Conservation (phyloP, 169 alveolate genomes). For the Cryptosporidium canis region DNA sequence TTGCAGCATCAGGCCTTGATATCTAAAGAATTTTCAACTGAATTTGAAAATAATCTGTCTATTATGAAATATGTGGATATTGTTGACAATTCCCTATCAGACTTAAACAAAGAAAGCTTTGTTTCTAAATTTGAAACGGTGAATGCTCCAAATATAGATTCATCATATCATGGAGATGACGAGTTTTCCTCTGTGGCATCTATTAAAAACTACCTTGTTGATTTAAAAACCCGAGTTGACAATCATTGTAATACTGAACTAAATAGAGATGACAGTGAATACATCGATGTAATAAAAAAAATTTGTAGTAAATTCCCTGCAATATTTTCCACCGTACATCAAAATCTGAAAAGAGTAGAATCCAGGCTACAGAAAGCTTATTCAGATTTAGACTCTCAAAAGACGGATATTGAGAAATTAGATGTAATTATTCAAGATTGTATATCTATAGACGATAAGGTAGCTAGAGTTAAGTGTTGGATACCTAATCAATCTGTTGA, state of each 20-base stretch:
- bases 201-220: constrained; percentile 7
- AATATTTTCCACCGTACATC: background rate
- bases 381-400: constrained; percentile 22
- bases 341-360: constrained; percentile 7
- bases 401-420: constrained; percentile 7
- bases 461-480: constrained; percentile 52
- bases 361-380: constrained; percentile 10
- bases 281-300: background rate
- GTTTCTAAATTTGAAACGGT: constrained; percentile 19
- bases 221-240: constrained; percentile 29
- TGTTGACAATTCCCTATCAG: background rate
- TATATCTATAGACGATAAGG: constrained; percentile 2
- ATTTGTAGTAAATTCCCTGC: background rate
- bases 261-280: background rate
- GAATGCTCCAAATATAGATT: background rate
- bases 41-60: constrained; percentile 13
- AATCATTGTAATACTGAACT: background rate
- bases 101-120: constrained; percentile 28
- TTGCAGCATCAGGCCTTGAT: constrained; percentile 4
- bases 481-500: constrained; percentile 54
- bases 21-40: constrained; percentile 15
- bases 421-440: constrained; percentile 44
- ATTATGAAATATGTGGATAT: constrained; percentile 16
- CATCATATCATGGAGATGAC: constrained; percentile 6
- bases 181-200: constrained; percentile 37